These are phyloP conservation scores for Cicer cuneatum DNA, from an alignment of 306 rosid genomes.

Conservation along the genomic window DNA sequence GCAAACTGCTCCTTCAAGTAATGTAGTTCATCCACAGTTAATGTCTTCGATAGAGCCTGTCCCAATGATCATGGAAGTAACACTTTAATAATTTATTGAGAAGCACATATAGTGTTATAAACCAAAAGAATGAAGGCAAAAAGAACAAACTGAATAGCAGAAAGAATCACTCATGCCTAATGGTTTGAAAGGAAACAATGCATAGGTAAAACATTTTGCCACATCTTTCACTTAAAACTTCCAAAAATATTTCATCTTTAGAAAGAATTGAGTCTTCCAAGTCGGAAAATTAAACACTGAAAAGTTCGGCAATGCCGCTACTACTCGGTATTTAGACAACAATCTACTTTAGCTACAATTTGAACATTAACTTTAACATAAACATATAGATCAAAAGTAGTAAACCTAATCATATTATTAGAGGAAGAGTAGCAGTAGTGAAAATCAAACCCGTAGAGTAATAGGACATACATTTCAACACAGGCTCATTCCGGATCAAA, in stretches of 20 bases:
- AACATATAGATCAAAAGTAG: background rate
- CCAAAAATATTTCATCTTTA: conserved; percentile 29
- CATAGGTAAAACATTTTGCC: background rate
- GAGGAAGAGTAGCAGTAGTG: conserved; percentile 3
- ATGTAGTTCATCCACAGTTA: conserved; percentile 66
- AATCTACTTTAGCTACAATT: conserved; percentile 11
- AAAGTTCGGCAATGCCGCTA: background rate
- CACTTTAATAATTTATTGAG: conserved; percentile 15
- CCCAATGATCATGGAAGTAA: conserved; percentile 43
- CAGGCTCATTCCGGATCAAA: conserved; percentile 9
- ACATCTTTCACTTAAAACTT: conserved; percentile 20
- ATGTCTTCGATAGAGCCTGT: conserved; percentile 87
- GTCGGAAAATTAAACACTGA: conserved; percentile 15
- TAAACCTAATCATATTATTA: background rate
- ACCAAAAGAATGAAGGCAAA: background rate
- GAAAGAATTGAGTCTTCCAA: conserved; percentile 6
- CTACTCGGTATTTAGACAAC: conserved; percentile 3
- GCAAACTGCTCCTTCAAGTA: conserved; percentile 79
- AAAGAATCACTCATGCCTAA: conserved; percentile 9
- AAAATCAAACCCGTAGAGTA: background rate
- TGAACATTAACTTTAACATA: conserved; percentile 12
- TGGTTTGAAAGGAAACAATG: conserved; percentile 17
- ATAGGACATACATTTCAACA: conserved; percentile 10
- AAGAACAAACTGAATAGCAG: conserved; percentile 3
- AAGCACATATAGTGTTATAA: conserved; percentile 12